These are phyloP conservation scores for Colletotrichum australisinense DNA, from an alignment of 2,329 filamentous ascomycete genomes.

Conservation along the genomic window DNA sequence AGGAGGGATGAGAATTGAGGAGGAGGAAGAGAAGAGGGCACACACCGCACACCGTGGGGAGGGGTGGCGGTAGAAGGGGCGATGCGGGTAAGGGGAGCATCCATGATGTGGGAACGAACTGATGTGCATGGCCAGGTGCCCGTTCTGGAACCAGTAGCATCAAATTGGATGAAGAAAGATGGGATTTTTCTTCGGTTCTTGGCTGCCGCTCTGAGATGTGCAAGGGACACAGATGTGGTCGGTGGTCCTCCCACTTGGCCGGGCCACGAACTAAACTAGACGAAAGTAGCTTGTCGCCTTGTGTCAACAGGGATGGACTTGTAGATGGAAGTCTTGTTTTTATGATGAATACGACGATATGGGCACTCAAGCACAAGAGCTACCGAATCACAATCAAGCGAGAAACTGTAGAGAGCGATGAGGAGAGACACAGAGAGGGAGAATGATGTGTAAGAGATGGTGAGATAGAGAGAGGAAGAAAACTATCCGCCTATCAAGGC, in stretches of 20 bases:
- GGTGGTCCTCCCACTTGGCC: conserved; percentile 27
- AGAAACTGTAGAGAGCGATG: neutral
- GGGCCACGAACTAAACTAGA: conserved; percentile 17
- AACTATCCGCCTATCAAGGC: neutral
- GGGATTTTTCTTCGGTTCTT: conserved; percentile 35
- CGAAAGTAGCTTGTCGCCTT: neutral
- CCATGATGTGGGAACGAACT: conserved; percentile 26
- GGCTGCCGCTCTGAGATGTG: conserved; percentile 28
- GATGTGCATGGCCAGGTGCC: conserved; percentile 33
- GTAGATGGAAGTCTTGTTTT: neutral
- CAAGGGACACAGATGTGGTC: conserved; percentile 30
- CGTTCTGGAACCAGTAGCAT: conserved; percentile 31
- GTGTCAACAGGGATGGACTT: neutral
- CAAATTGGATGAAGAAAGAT: conserved; percentile 36
- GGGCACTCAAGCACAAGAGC: neutral
- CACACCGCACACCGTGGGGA: neutral
- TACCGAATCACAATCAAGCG: neutral
- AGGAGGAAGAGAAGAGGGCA: no score
- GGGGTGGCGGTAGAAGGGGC: conserved; percentile 28
- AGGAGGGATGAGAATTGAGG: neutral
- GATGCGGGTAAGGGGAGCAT: conserved; percentile 30
- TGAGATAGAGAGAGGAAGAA: neutral
- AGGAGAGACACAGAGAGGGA: neutral
- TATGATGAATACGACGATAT: neutral
- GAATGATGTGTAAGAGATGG: neutral